A percentile compares a stretch with the other conserved stretches of the same genome.
Evolutionary conservation across 2,329 filamentous ascomycete species (phyloP).

Genomic region (Fusarium bulbicola): DNA sequence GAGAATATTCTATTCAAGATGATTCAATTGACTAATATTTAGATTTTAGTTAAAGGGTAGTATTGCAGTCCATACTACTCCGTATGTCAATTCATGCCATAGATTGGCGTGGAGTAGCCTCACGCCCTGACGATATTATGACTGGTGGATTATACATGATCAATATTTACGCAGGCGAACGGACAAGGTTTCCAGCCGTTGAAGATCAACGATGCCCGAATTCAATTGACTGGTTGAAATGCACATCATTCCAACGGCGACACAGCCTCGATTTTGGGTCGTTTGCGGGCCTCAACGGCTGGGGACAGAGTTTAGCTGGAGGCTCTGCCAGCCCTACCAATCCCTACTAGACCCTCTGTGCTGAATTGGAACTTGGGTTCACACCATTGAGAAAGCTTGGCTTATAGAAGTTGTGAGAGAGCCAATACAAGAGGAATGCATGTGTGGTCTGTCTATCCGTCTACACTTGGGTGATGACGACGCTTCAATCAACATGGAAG

Average conservation of each 20-base stretch:
- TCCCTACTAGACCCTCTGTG: background rate
- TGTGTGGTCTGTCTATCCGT: background rate
- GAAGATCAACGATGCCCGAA: background rate
- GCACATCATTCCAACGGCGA: constrained; percentile 10
- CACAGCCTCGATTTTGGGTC: constrained; percentile 2
- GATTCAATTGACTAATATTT: background rate
- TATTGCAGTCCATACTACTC: background rate
- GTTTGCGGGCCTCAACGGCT: constrained; percentile 8
- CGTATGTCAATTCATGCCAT: background rate
- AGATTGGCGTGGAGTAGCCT: background rate
- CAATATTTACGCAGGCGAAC: background rate
- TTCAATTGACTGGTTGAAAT: background rate
- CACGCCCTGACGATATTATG: background rate
- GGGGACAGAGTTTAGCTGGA: constrained; percentile 2
- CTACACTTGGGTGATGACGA: constrained; percentile 17
- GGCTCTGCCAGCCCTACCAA: constrained; percentile 23
- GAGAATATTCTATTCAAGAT: background rate
- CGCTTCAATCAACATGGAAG: constrained; percentile 16
- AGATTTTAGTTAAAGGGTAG: background rate
- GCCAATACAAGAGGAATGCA: background rate
- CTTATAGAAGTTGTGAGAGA: background rate
- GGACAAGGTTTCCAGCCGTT: background rate
- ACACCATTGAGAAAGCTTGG: constrained; percentile 9
- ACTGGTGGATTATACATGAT: background rate
- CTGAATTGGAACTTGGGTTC: constrained; percentile 4